These are phyloP conservation scores for Fragaria iinumae DNA, from an alignment of 306 rosid genomes.

Conservation along the genomic window DNA sequence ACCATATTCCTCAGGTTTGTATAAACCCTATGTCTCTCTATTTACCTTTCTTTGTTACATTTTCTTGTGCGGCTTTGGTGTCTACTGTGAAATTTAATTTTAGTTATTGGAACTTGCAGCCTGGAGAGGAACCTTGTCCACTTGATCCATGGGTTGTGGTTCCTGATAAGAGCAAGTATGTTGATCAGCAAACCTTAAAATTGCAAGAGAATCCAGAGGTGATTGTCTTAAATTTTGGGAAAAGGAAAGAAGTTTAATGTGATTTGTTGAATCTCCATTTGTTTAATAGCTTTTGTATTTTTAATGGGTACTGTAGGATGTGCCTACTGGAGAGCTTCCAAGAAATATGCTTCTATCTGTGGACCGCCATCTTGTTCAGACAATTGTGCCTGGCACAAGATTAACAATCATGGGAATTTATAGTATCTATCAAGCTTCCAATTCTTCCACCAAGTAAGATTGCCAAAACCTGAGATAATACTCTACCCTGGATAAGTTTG, in stretches of 20 bases:
- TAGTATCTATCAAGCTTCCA: slow-evolving; percentile 91
- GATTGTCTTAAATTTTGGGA: slow-evolving; percentile 6
- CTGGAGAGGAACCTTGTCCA: slow-evolving; percentile 97
- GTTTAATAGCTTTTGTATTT: slow-evolving; percentile 16
- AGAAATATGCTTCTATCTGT: slow-evolving; percentile 95
- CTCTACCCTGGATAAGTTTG: slow-evolving; percentile 8
- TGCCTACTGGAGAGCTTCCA: slow-evolving; percentile 98
- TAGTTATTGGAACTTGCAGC: slow-evolving; percentile 37
- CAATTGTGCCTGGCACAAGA: slow-evolving; percentile 96
- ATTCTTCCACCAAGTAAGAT: slow-evolving; percentile 69
- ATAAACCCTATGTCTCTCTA: background rate
- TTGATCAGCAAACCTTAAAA: slow-evolving; percentile 95
- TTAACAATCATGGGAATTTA: slow-evolving; percentile 87
- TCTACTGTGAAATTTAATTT: slow-evolving; percentile 15
- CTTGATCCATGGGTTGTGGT: slow-evolving; percentile 96
- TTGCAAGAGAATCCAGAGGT: slow-evolving; percentile 99
- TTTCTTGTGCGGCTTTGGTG: slow-evolving; percentile 6
- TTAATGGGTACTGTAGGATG: slow-evolving; percentile 63
- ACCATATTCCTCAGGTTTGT: slow-evolving; percentile 85
- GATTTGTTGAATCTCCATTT: background rate
- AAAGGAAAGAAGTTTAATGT: background rate
- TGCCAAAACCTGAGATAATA: slow-evolving; percentile 7
- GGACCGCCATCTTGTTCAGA: slow-evolving; percentile 94
- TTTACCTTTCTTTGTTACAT: background rate
- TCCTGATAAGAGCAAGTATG: slow-evolving; percentile 90